phyloP scores from a whole-genome alignment of 257 asterid species.

The Nemophila menziesii region DNA sequence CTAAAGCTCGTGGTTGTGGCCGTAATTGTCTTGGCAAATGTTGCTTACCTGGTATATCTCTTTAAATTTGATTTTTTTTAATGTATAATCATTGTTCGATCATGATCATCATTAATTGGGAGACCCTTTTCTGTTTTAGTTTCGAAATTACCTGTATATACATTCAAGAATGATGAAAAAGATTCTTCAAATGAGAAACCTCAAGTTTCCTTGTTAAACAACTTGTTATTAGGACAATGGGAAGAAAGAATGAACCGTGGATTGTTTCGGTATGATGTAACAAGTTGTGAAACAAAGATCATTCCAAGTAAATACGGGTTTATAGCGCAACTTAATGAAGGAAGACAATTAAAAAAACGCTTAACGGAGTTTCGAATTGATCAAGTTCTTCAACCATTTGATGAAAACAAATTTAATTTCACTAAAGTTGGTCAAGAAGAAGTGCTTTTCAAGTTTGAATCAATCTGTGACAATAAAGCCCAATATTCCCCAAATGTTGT shows the following conservation, averaged over 20 bases:
- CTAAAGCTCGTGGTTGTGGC: constrained; percentile 32
- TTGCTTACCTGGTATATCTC: constrained; percentile 57
- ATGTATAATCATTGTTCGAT: not conserved
- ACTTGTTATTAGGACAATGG: constrained; percentile 53
- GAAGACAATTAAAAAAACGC: constrained; percentile 69
- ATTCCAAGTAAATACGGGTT: constrained; percentile 52
- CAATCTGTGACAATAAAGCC: constrained; percentile 23
- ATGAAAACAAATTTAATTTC: constrained; percentile 55
- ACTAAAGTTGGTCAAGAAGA: constrained; percentile 66
- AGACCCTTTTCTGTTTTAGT: no score
- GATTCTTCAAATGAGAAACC: constrained; percentile 21
- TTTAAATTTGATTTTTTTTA: no score
- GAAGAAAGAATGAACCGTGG: constrained; percentile 56
- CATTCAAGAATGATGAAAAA: constrained; percentile 29
- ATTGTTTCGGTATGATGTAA: constrained; percentile 62
- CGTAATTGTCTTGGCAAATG: constrained; percentile 55
- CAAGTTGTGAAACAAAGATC: constrained; percentile 55
- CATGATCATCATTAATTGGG: not conserved
- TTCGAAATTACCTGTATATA: constrained; percentile 49
- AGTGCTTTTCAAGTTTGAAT: constrained; percentile 61
- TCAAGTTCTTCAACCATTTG: constrained; percentile 74
- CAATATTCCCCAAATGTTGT: constrained; percentile 32
- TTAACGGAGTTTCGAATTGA: constrained; percentile 61
- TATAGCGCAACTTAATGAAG: constrained; percentile 77
- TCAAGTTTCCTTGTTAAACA: constrained; percentile 31